Evolutionary conservation across 306 rosid genomes (phyloP).

Genomic region (Corylus avellana): DNA sequence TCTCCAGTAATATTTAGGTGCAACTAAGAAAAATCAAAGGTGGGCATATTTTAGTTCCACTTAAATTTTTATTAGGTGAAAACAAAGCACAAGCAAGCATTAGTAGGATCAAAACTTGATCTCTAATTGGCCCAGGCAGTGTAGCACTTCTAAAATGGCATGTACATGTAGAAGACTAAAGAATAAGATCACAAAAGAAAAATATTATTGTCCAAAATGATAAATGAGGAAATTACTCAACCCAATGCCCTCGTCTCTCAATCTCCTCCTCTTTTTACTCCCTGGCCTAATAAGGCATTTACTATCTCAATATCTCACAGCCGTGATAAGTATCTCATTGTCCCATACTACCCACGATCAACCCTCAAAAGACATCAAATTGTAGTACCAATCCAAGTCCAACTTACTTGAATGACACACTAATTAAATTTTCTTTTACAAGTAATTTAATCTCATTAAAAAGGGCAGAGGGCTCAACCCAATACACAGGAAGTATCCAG

Average conservation of each 20-base stretch:
- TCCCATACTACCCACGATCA: neutral
- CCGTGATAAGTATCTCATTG: neutral
- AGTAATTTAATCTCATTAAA: too few species aligned
- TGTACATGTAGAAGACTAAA: neutral
- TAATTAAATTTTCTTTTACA: too few species aligned
- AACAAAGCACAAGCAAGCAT: neutral
- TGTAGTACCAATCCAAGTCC: neutral
- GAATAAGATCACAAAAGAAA: neutral
- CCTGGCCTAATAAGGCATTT: neutral
- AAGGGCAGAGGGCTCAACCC: too few species aligned
- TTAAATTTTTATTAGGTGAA: neutral
- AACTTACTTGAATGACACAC: neutral
- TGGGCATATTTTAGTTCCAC: neutral
- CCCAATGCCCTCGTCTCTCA: neutral
- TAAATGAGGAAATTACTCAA: neutral
- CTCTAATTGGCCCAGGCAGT: neutral
- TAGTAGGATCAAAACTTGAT: neutral
- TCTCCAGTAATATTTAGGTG: neutral
- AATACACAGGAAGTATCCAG: too few species aligned
- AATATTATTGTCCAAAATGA: neutral
- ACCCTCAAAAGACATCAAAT: neutral
- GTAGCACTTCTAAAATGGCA: neutral
- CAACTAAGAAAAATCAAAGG: neutral
- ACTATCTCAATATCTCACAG: neutral
- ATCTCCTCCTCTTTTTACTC: neutral